phyloP scores from a whole-genome alignment of 805 yeast genomes.

The Ogataea parapolymorpha region DNA sequence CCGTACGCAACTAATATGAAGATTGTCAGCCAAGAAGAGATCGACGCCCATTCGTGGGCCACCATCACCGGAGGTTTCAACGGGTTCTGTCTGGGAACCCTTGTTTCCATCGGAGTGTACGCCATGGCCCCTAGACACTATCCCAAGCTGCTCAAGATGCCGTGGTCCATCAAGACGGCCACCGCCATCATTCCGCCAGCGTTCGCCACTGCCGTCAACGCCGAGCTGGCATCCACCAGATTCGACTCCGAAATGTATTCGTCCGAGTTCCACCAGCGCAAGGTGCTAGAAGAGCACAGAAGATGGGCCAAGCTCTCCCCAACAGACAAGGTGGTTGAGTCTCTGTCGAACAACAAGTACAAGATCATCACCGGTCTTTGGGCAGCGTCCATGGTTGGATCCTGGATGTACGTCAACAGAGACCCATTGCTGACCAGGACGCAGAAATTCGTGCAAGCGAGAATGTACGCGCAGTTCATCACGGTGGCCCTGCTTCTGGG shows the following conservation, averaged over 20 bases:
- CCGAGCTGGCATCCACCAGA: slow-evolving; percentile 65
- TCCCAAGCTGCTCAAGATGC: slow-evolving; percentile 41
- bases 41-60: slow-evolving; percentile 58
- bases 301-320: slow-evolving; percentile 51
- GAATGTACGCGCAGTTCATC: slow-evolving; percentile 86
- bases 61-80: slow-evolving; percentile 58
- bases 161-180: slow-evolving; percentile 64
- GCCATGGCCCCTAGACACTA: slow-evolving; percentile 46
- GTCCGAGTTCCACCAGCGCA: slow-evolving; percentile 39
- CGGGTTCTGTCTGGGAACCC: slow-evolving; percentile 54
- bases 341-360: slow-evolving; percentile 56
- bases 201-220: slow-evolving; percentile 55
- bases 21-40: slow-evolving; percentile 62
- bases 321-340: slow-evolving; percentile 48
- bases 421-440: slow-evolving; percentile 72
- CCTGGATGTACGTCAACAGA: slow-evolving; percentile 69
- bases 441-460: slow-evolving; percentile 82
- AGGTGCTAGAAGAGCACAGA: slow-evolving; percentile 42
- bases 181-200: slow-evolving; percentile 67
- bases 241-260: slow-evolving; percentile 65
- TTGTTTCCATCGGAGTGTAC: slow-evolving; percentile 52
- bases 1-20: slow-evolving; percentile 52
- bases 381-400: slow-evolving; percentile 78
- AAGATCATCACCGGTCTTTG: slow-evolving; percentile 67
- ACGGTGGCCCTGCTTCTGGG: slow-evolving; percentile 70